Percentiles rank a stretch among this genome's conserved stretches.
phyloP scores from a whole-genome alignment of 306 rosid genomes.

The Mimosa pudica region DNA sequence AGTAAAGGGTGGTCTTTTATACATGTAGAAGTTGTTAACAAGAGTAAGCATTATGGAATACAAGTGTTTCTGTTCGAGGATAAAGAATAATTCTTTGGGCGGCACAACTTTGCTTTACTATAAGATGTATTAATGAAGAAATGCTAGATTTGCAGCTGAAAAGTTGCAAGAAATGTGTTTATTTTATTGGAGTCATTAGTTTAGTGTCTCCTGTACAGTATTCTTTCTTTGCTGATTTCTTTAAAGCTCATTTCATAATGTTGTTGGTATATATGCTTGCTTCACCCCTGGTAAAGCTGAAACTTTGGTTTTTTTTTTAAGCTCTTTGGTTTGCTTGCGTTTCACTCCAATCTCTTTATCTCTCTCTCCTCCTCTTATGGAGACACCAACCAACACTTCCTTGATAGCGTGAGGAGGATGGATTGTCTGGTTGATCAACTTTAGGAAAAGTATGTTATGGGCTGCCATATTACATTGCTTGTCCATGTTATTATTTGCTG shows the following conservation, averaged over 20 bases:
- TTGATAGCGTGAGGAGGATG: conserved; percentile 43
- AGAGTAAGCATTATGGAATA: conserved; percentile 33
- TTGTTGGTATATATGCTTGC: conserved; percentile 89
- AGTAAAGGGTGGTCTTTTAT: conserved; percentile 34
- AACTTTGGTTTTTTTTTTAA: conserved; percentile 50
- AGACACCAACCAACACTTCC: conserved; percentile 29
- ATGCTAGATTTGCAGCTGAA: conserved; percentile 38
- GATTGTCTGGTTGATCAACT: conserved; percentile 34
- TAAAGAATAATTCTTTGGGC: conserved; percentile 76
- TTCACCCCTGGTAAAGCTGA: conserved; percentile 60
- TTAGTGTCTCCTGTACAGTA: conserved; percentile 33
- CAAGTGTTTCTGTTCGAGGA: conserved; percentile 48
- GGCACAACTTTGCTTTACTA: conserved; percentile 55
- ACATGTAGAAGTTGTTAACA: conserved; percentile 24
- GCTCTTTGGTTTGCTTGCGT: conserved; percentile 75
- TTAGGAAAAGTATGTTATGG: conserved; percentile 28
- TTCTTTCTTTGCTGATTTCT: conserved; percentile 33
- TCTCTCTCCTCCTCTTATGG: conserved; percentile 15
- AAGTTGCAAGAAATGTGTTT: conserved; percentile 43
- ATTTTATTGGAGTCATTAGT: conserved; percentile 45
- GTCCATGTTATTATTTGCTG: conserved; percentile 2
- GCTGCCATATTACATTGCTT: conserved; percentile 18
- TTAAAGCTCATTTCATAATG: conserved; percentile 37
- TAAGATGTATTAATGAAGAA: conserved; percentile 56
- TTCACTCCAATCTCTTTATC: conserved; percentile 62